Evolutionary conservation across 371 early-diverging fungal genomes (phyloP), one percentile per base, ranked within the genome.

Genomic region (Apophysomyces ossiformis): DNA sequence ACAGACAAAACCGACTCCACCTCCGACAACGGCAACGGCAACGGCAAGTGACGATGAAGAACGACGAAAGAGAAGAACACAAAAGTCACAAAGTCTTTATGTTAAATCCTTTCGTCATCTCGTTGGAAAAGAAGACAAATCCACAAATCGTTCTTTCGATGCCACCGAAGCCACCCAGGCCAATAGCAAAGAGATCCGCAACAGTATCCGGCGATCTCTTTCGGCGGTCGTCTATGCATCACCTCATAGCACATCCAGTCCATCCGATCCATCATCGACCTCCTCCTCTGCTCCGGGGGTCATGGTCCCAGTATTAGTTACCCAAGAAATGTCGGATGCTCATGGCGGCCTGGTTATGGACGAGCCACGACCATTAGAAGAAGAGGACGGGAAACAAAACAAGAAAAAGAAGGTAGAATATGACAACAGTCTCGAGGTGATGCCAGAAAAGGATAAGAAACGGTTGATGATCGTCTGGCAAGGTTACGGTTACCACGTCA

Each of bases 191-290:
- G 76, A 76, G 35, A 61, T 79, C 37, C 69, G 73, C 47, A 76
- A 60, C 37, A 67, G 65, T 11, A 79, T 79, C 54, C 66, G 75
- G 41, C 67, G 77, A 50, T 79, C 80, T 6, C 59, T 79, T 12
- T 76, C 80, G 12, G 75, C 77, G 0, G 73, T 79, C 5, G 35
- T 79, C 44, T 79, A 79, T 46, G 77, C 80, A 45, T 60, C 77
- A 12, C 80, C 80, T 21, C 76, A 76, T 43, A 57, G 18, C 7
- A 13, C 32, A 37, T 37, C 44, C 41, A 38, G 38, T 37, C 37
- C 18, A 16, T 43, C 32, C 3, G 36, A 45, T 26, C 3, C 32
- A 26, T 26, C 26, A 26, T 26, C 32, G 32, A 26, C 32, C 32
- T 26, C 32, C 32, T 26, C 32, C 9, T 46, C 63, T 32, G 58